A percentile compares a stretch with the other conserved stretches of the same genome.
phyloP scores from a whole-genome alignment of 2,329 filamentous ascomycete species.

The Aspergillus oerlinghausenensis region DNA sequence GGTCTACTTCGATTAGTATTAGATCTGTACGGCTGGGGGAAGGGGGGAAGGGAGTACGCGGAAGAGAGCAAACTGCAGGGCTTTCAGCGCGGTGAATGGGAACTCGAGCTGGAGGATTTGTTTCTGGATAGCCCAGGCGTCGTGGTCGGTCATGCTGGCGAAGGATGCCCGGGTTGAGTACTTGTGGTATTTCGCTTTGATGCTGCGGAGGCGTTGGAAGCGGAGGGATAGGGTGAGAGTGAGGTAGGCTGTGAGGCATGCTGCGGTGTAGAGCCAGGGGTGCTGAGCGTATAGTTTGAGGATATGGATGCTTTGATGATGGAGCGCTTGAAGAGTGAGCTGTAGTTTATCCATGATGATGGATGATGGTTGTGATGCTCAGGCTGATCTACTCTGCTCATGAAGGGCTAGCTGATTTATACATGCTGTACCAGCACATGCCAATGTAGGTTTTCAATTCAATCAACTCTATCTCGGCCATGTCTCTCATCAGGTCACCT shows the following conservation, averaged over 20 bases:
- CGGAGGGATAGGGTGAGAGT: constrained; percentile 20
- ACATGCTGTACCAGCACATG: too few relatives aligned
- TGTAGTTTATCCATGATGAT: too few relatives aligned
- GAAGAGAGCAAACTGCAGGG: constrained; percentile 57
- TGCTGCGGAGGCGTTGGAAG: constrained; percentile 28
- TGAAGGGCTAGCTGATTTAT: too few relatives aligned
- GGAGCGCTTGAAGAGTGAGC: too few relatives aligned
- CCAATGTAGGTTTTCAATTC: too few relatives aligned
- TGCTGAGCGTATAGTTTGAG: too few relatives aligned
- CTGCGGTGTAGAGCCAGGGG: constrained; percentile 1
- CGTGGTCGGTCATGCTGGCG: constrained; percentile 50
- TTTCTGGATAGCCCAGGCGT: constrained; percentile 49
- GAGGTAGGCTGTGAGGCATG: constrained; percentile 15
- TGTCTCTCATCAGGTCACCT: not conserved
- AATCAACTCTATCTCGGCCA: too few relatives aligned
- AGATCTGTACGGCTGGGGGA: constrained; percentile 24
- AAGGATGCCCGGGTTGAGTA: constrained; percentile 44
- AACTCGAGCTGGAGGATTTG: constrained; percentile 52
- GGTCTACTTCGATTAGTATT: constrained; percentile 32
- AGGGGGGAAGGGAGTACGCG: constrained; percentile 45
- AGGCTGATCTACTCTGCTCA: too few relatives aligned
- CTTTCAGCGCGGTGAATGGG: constrained; percentile 47
- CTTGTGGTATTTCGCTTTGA: constrained; percentile 38
- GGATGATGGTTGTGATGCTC: too few relatives aligned
- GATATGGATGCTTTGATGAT: too few relatives aligned